These are phyloP conservation scores for Rubus parviflorus DNA, from an alignment of 306 rosid species.

Conservation along the genomic window DNA sequence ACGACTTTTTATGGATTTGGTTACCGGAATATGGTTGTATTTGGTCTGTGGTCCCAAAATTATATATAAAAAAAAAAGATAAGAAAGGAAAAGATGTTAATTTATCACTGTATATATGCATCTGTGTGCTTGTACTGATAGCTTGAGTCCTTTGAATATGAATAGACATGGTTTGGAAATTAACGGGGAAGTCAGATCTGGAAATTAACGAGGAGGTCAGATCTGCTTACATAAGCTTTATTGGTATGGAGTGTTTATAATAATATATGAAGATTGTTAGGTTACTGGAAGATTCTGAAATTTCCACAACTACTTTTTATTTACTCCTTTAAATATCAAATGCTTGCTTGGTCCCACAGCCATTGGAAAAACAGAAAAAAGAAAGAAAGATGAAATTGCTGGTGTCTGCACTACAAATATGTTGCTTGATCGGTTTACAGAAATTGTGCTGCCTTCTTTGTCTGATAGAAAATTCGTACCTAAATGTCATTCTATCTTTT, in stretches of 20 bases:
- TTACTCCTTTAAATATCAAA: not conserved
- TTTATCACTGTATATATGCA: not conserved
- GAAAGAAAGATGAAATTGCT: not conserved
- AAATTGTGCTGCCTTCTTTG: not conserved
- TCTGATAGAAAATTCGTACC: not conserved
- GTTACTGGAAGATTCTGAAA: constrained; percentile 8
- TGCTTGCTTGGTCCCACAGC: not conserved
- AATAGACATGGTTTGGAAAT: not conserved
- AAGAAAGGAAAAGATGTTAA: not conserved
- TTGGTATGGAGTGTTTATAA: constrained; percentile 1
- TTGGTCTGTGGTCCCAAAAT: not conserved
- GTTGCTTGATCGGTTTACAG: not conserved
- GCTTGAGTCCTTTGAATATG: constrained; percentile 10
- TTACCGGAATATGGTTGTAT: constrained; percentile 3
- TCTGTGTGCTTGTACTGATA: not conserved
- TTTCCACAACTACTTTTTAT: not conserved
- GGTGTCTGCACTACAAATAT: not conserved
- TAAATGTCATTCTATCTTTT: not conserved
- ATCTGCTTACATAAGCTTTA: constrained; percentile 21
- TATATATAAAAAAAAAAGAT: not conserved
- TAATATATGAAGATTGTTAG: not conserved
- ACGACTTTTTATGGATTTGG: not conserved
- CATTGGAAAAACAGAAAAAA: not conserved
- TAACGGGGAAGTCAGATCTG: too few species aligned
- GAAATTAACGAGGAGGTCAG: constrained; percentile 6